Conservation (phyloP, 2,329 filamentous ascomycete genomes). For the Aphanoascus verrucosus region DNA sequence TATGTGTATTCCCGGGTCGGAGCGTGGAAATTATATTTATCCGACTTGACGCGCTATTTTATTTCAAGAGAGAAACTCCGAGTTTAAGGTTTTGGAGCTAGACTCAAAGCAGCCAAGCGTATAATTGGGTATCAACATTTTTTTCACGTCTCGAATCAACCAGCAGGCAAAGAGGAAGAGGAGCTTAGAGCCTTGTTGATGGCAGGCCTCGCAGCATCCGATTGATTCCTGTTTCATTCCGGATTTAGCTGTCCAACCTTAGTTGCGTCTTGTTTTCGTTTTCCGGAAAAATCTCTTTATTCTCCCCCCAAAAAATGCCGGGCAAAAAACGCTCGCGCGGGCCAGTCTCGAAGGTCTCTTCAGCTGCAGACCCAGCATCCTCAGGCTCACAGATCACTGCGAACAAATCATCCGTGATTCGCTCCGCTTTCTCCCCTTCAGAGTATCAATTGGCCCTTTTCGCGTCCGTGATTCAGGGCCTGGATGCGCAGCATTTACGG, state of each 20-base stretch:
- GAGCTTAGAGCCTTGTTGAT: not conserved
- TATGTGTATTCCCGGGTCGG: too few relatives aligned
- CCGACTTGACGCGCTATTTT: too few relatives aligned
- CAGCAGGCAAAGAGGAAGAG: constrained; percentile 5
- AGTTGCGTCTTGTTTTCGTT: not conserved
- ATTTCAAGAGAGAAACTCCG: too few relatives aligned
- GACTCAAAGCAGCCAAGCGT: constrained; percentile 7
- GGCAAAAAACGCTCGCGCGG: constrained; percentile 36
- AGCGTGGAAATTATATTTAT: too few relatives aligned
- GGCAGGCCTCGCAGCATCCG: not conserved
- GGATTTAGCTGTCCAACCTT: not conserved
- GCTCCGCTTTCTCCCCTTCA: constrained; percentile 42
- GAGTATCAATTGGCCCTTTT: constrained; percentile 43
- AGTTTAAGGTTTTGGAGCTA: not conserved
- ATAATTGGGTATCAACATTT: constrained; percentile 12
- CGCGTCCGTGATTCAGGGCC: constrained; percentile 44
- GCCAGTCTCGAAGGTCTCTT: constrained; percentile 36
- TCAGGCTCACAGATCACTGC: constrained; percentile 28
- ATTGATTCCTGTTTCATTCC: not conserved
- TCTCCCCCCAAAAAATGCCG: constrained; percentile 31
- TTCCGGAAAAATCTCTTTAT: not conserved
- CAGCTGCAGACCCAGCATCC: constrained; percentile 31
- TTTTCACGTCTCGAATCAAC: constrained; percentile 7
- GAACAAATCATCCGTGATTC: constrained; percentile 40
- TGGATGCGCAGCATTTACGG: constrained; percentile 43